Percentiles rank a stretch among this genome's conserved stretches.
phyloP scores from a whole-genome alignment of 75 land plant species.

The Pinus albicaulis region DNA sequence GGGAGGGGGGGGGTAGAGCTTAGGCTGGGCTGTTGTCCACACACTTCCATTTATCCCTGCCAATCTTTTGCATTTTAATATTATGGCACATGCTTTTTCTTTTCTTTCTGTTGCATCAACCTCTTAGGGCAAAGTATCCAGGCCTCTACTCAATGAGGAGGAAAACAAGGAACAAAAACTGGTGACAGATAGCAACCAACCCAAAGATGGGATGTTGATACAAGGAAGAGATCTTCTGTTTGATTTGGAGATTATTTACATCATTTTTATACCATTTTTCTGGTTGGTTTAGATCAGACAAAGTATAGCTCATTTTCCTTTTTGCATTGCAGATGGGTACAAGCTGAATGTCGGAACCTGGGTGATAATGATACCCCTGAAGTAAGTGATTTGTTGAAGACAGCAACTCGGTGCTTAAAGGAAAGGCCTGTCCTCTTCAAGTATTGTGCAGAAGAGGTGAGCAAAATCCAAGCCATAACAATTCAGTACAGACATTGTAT shows the following conservation, averaged over 20 bases:
- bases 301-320: neutral
- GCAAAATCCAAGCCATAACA: neutral
- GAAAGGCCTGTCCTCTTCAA: constrained; percentile 98
- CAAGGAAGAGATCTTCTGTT: neutral
- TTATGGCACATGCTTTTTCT: too few relatives aligned
- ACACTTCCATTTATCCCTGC: too few relatives aligned
- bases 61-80: too few relatives aligned
- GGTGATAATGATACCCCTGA: constrained; percentile 97
- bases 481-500: neutral
- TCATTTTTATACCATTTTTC: neutral
- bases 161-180: too few relatives aligned
- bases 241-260: neutral
- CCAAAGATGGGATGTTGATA: too few relatives aligned
- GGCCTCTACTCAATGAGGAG: too few relatives aligned
- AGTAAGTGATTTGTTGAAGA: constrained; percentile 84
- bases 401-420: constrained; percentile 82
- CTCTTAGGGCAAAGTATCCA: too few relatives aligned
- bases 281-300: neutral
- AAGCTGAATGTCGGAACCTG: constrained; percentile 85
- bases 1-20: too few relatives aligned
- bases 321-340: constrained; percentile 79
- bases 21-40: too few relatives aligned
- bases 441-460: constrained; percentile 99
- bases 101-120: too few relatives aligned
- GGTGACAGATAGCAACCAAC: too few relatives aligned